Conservation (phyloP, 2,329 filamentous ascomycete genomes). For the Hypoxylon rubiginosum region DNA sequence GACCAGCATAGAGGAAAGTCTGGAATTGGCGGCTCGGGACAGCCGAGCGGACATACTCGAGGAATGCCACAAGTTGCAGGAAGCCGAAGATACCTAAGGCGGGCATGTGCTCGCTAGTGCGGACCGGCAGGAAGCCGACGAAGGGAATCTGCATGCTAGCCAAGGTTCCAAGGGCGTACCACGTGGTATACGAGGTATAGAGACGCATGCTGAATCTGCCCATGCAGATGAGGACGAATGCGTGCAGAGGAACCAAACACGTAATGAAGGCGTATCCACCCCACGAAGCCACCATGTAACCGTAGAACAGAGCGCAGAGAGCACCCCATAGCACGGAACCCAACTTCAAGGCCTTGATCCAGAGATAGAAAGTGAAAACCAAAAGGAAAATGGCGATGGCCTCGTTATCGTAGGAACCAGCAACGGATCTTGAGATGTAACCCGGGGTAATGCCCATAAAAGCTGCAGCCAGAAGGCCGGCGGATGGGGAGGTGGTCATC, state of each 20-base stretch:
- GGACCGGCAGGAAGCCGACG: constrained; percentile 95
- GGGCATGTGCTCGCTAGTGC: constrained; percentile 98
- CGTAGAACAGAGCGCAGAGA: constrained; percentile 94
- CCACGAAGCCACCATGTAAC: constrained; percentile 99
- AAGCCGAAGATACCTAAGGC: constrained; percentile 96
- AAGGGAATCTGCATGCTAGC: constrained; percentile 99
- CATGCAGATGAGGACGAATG: constrained; percentile 96
- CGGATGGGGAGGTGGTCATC: constrained; percentile 95
- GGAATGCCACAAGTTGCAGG: constrained; percentile 91
- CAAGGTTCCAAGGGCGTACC: constrained; percentile 95
- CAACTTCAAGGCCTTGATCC: constrained; percentile 98
- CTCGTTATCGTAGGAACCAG: constrained; percentile 99
- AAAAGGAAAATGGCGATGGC: constrained; percentile 99
- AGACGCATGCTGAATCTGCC: constrained; percentile 93
- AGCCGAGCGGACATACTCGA: constrained; percentile 89
- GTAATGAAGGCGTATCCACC: constrained; percentile 99
- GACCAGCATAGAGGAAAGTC: constrained; percentile 82
- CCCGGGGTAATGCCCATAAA: constrained; percentile 99
- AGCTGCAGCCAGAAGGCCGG: constrained; percentile 90
- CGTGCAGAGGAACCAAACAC: constrained; percentile 93
- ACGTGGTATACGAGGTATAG: constrained; percentile 97
- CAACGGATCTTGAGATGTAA: constrained; percentile 97
- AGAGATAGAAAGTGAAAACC: constrained; percentile 98
- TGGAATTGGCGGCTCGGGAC: constrained; percentile 95
- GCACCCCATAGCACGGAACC: constrained; percentile 98